Base-by-base conservation (phyloP, 148 eudicot genomes). In the Fallopia convolvulus region DNA sequence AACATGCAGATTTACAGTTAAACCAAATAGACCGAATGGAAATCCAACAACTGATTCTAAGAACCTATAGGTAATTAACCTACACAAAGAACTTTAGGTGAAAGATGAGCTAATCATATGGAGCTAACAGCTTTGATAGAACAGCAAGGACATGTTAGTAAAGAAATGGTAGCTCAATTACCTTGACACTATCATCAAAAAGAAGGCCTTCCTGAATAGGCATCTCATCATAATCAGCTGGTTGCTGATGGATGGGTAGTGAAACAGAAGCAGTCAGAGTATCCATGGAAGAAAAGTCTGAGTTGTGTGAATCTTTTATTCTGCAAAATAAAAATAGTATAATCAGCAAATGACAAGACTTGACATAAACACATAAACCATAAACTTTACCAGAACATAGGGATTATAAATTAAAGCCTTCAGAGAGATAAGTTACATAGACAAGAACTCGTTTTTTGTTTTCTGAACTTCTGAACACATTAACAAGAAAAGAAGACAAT, bases 141-240 rank as follows among this genome's bases (percentile, higher is more conserved):
- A 7, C 36, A 33, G 56, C 8, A 17, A 30, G 17, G 8, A 55
- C 20, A 42, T 23, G 44, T 58, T 6, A 55, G 21, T 20, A 41
- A 61, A 1, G 56, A 30, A 68, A 2, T 33, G 17, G 17, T 39
- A 68, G 44, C 36, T 30, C 72, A 30, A 74, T 49, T 87, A 90
- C 99, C 99, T 92, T 85, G 52, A 95, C 91, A 84, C 97, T 88
- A 80, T 92, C 99, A 21, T 92, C 83, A 83, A 95, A 95, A 72
- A 88, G 88, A 85, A 95, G 77, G 86, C 91, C 89, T 76, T 95
- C 91, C 77, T 95, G 90, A 91, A 95, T 89, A 73, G 97, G 86
- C 32, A 84, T 77, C 81, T 94, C 97, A 79, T 94, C 96, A 53
- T 84, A 94, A 81, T 87, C 88, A 55, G 90, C 88, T 11, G 87